A percentile compares a stretch with the other conserved stretches of the same genome.
These are phyloP conservation scores for Elongisporangium prolatum DNA, from an alignment of 352 stramenopile genomes.

Conservation along the genomic window DNA sequence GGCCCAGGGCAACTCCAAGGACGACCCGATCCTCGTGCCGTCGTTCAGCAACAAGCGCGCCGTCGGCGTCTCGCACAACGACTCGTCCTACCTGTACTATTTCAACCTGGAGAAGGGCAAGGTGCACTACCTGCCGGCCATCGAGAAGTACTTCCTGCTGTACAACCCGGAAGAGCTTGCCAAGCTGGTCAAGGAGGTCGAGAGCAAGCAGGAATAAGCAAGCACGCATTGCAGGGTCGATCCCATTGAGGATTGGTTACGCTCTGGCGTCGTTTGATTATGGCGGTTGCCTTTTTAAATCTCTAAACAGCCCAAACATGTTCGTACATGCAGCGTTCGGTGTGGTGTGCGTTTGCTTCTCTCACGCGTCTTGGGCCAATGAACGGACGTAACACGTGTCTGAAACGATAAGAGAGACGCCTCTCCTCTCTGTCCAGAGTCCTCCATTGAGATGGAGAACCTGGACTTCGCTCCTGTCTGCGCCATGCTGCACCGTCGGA, in stretches of 20 bases:
- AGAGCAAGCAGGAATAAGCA: constrained; percentile 73
- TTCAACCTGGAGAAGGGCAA: constrained; percentile 87
- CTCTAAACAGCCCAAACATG: not conserved
- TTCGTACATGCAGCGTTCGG: not conserved
- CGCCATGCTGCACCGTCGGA: not conserved
- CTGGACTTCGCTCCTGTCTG: not conserved
- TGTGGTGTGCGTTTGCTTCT: not conserved
- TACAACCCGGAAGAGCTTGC: constrained; percentile 86
- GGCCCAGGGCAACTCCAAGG: constrained; percentile 85
- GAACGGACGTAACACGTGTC: not conserved
- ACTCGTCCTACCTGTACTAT: constrained; percentile 86
- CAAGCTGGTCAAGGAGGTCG: constrained; percentile 78
- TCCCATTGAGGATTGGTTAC: not conserved
- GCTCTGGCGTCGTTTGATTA: constrained; percentile 2
- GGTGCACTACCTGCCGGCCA: constrained; percentile 81
- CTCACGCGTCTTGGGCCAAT: not conserved
- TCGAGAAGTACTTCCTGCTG: constrained; percentile 90
- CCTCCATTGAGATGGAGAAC: not conserved
- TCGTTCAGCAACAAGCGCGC: constrained; percentile 70
- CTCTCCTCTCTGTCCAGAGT: not conserved
- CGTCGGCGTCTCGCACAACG: constrained; percentile 85
- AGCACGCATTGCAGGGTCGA: not conserved
- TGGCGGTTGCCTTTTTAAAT: not conserved
- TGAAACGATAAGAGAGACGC: not conserved
- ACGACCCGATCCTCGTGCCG: constrained; percentile 84